Evolutionary conservation across 2,329 filamentous ascomycete species (phyloP).

Genomic region (Blastomyces gilchristii): DNA sequence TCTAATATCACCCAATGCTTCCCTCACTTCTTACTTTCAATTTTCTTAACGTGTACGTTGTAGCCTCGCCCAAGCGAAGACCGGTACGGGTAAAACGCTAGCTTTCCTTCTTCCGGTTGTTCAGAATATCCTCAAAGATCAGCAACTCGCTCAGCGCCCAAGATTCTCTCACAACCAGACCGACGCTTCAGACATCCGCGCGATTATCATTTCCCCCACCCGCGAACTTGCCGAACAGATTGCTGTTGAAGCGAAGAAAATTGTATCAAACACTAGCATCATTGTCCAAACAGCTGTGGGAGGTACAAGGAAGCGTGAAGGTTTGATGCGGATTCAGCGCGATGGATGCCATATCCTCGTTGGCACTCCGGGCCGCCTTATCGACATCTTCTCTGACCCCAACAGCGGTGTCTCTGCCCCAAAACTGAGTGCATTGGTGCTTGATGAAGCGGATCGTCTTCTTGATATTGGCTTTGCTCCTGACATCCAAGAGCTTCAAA

Average conservation of each 20-base stretch:
- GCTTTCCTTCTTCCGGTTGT: slow-evolving; percentile 82
- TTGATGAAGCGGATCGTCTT: slow-evolving; percentile 59
- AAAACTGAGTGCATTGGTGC: slow-evolving; percentile 48
- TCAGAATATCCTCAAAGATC: slow-evolving; percentile 64
- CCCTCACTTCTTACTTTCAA: neutral
- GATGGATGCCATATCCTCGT: slow-evolving; percentile 82
- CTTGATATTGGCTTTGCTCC: slow-evolving; percentile 58
- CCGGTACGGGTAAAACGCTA: slow-evolving; percentile 91
- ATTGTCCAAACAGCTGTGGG: slow-evolving; percentile 74
- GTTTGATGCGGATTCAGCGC: slow-evolving; percentile 57
- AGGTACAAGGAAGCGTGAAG: slow-evolving; percentile 65
- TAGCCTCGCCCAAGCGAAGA: slow-evolving; percentile 87
- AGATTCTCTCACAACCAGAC: slow-evolving; percentile 10
- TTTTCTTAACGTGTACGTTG: slow-evolving; percentile 17
- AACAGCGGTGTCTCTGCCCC: slow-evolving; percentile 53
- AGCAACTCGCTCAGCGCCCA: neutral
- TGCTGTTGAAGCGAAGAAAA: slow-evolving; percentile 59
- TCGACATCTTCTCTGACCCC: slow-evolving; percentile 65
- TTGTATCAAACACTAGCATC: slow-evolving; percentile 56
- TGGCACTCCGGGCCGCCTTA: slow-evolving; percentile 77
- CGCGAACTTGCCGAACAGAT: slow-evolving; percentile 56
- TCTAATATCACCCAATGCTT: slow-evolving; percentile 6
- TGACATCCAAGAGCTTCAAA: slow-evolving; percentile 53
- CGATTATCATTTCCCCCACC: slow-evolving; percentile 53
- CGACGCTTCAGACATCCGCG: slow-evolving; percentile 44